Conservation (phyloP, 495 filamentous ascomycete species). For the Penicillium ucsense region DNA sequence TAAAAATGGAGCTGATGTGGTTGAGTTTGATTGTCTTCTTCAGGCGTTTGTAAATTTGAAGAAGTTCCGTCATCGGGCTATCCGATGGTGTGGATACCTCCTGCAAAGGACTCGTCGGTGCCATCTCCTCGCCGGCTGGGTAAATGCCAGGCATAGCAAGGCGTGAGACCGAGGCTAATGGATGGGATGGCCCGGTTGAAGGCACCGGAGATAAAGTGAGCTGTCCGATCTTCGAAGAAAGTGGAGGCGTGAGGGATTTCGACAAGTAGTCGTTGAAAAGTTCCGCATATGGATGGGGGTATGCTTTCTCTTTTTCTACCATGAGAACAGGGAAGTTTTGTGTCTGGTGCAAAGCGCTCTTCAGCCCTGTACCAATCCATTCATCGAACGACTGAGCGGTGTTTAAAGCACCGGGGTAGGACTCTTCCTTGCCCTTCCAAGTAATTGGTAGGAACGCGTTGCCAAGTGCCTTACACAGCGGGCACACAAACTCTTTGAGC, state of each 20-base stretch:
- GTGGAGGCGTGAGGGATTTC: slow-evolving; percentile 47
- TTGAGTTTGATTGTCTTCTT: slow-evolving; percentile 70
- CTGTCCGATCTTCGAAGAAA: slow-evolving; percentile 49
- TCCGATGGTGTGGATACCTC: slow-evolving; percentile 25
- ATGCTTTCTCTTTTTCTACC: slow-evolving; percentile 27
- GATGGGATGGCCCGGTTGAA: slow-evolving; percentile 17
- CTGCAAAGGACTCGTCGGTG: slow-evolving; percentile 24
- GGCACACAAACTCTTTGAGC: slow-evolving; percentile 85
- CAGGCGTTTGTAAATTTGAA: slow-evolving; percentile 69
- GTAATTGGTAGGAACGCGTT: slow-evolving; percentile 93
- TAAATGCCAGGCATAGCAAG: slow-evolving; percentile 42
- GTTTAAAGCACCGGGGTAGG: slow-evolving; percentile 58
- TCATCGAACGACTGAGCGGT: slow-evolving; percentile 49
- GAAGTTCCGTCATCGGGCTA: slow-evolving; percentile 57
- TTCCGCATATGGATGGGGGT: slow-evolving; percentile 39
- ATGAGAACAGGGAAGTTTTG: slow-evolving; percentile 29
- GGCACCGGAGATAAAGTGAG: slow-evolving; percentile 24
- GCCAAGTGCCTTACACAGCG: slow-evolving; percentile 94
- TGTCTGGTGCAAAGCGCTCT: slow-evolving; percentile 21
- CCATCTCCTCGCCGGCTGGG: slow-evolving; percentile 25
- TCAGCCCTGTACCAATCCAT: slow-evolving; percentile 33
- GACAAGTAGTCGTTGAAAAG: slow-evolving; percentile 56
- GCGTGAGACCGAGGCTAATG: slow-evolving; percentile 17
- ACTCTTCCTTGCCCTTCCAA: slow-evolving; percentile 86
- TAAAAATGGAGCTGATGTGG: slow-evolving; percentile 45